Evolutionary conservation across 2,329 filamentous ascomycete genomes (phyloP).

Genomic region (Alternaria tenuissima): DNA sequence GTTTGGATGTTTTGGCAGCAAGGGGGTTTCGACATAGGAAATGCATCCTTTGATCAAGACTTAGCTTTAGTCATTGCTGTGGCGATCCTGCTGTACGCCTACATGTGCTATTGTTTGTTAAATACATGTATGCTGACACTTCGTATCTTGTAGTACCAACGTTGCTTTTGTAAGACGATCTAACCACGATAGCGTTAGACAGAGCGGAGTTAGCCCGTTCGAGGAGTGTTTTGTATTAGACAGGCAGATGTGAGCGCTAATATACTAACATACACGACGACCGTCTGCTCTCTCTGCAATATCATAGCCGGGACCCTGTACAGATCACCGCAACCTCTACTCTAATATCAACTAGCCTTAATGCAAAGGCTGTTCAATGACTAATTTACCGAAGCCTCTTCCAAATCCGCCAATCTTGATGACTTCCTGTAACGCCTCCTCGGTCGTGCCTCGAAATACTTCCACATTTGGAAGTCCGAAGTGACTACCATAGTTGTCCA

Average conservation of each 20-base stretch:
- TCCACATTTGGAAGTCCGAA: slow-evolving; percentile 7
- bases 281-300: not conserved
- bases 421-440: slow-evolving; percentile 8
- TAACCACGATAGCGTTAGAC: not conserved
- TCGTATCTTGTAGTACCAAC: not conserved
- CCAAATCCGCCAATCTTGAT: not conserved
- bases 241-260: not conserved
- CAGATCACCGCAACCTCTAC: not conserved
- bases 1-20: not conserved
- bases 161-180: not conserved
- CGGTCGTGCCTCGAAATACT: slow-evolving; percentile 1
- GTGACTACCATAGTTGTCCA: slow-evolving; percentile 11
- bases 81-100: not conserved
- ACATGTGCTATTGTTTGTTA: not conserved
- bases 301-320: not conserved
- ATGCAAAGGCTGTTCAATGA: slow-evolving; percentile 3
- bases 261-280: not conserved
- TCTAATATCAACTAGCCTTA: not conserved
- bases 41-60: not conserved
- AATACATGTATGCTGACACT: not conserved
- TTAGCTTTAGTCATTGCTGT: not conserved
- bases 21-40: not conserved
- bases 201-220: not conserved
- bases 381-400: slow-evolving; percentile 7
- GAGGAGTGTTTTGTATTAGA: not conserved